Evolutionary conservation across 2,329 filamentous ascomycete genomes (phyloP), one percentile per base, ranked within the genome.

Genomic region (Zymoseptoria passerinii): DNA sequence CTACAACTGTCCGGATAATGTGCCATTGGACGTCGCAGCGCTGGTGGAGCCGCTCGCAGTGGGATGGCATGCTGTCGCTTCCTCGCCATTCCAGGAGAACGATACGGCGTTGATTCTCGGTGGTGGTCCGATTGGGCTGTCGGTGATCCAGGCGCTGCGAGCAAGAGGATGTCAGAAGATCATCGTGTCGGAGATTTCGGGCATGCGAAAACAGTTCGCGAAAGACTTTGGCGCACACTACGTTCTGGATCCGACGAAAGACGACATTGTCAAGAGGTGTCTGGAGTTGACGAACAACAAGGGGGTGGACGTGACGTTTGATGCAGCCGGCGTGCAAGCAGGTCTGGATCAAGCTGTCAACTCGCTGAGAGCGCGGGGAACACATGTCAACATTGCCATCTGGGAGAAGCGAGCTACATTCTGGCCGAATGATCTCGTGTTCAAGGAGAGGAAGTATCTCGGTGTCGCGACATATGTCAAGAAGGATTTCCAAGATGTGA

Each of bases 41-140:
- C 72, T 83, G 28, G 74, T 82, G 50, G 80, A 82, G 64, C 80
- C 80, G 1, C 70, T 83, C 0, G 75, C 80, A 3, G 80, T 83
- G 1, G 80, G 78, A 18, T 83, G 79, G 79, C 80, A 83, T 63
- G 80, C 80, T 1, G 78, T 82, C 35, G 77, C 78, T 52, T 74
- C 78, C 55, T 79, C 77, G 44, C 75, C 76, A 0, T 80, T 77
- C 70, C 77, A 78, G 61, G 66, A 70, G 4, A 76, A 74, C 18
- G 74, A 80, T 57, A 68, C 74, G 0, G 78, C 74, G 0, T 68
- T 83, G 19, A 72, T 83, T 16, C 70, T 82, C 1, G 80, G 80
- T 16, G 79, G 77, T 18, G 80, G 80, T 1, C 80, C 80, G 0
- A 81, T 83, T 58, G 80, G 80, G 8, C 74, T 82, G 6, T 72